These are phyloP conservation scores for Isabelozyma rhagii DNA, from an alignment of 805 yeast genomes.

Conservation along the genomic window DNA sequence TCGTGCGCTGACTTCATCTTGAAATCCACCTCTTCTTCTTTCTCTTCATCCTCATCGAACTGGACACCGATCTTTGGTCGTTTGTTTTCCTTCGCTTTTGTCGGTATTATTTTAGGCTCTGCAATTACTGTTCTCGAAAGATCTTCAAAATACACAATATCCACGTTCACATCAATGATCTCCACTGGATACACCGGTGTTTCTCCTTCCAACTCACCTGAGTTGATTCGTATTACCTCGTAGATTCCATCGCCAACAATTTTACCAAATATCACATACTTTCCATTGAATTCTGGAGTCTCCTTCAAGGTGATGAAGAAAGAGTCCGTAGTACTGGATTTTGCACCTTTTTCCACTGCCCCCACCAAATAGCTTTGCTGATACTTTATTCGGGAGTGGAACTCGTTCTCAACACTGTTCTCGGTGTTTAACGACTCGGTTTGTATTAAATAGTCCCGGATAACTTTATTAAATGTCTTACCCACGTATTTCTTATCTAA, in stretches of 20 bases:
- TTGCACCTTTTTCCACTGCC: slow-evolving; percentile 33
- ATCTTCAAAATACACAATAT: slow-evolving; percentile 49
- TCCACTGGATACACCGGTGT: slow-evolving; percentile 51
- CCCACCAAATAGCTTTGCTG: slow-evolving; percentile 55
- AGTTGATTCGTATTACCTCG: slow-evolving; percentile 47
- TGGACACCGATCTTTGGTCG: slow-evolving; percentile 28
- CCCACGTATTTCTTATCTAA: slow-evolving; percentile 40
- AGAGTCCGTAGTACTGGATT: slow-evolving; percentile 21
- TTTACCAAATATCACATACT: slow-evolving; percentile 51
- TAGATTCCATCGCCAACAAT: slow-evolving; percentile 55
- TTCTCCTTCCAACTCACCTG: slow-evolving; percentile 41
- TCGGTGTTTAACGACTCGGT: slow-evolving; percentile 4
- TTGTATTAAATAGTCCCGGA: slow-evolving; percentile 19
- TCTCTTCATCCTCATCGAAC: slow-evolving; percentile 39
- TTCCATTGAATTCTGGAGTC: slow-evolving; percentile 41
- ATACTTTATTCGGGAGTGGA: slow-evolving; percentile 50
- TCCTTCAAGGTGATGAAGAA: slow-evolving; percentile 39
- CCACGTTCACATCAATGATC: slow-evolving; percentile 39
- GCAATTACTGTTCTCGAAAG: slow-evolving; percentile 11
- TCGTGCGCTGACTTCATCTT: slow-evolving; percentile 46
- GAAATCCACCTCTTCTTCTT: slow-evolving; percentile 25
- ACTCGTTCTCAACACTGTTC: slow-evolving; percentile 32
- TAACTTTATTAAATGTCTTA: slow-evolving; percentile 38
- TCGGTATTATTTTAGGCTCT: slow-evolving; percentile 7
- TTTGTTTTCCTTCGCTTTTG: slow-evolving; percentile 16